Base-by-base conservation (phyloP, 495 filamentous ascomycete genomes). In the Achaetomiella virescens region DNA sequence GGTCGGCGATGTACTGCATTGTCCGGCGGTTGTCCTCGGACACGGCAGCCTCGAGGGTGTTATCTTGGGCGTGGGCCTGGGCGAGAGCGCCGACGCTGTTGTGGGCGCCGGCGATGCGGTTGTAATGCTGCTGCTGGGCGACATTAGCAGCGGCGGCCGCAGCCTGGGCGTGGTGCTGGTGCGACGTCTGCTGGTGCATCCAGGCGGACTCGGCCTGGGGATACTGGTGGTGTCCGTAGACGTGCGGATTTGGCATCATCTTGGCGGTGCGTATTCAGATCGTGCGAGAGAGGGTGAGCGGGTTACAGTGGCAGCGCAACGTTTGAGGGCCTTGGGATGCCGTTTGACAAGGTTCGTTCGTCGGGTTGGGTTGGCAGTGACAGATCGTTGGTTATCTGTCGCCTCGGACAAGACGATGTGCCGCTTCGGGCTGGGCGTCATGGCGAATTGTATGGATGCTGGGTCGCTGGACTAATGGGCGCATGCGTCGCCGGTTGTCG, bases 21-120 rank as follows among this genome's bases (percentile, higher is more conserved):
- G 96, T 90, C 49, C 92, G 83, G 62, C 89, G 81, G 67, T 96
- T 96, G 64, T 99, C 93, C 65, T 97, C 95, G 41, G 85, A 88
- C 51, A 91, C 73, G n/a, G 55, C 38, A 3, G 66, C 65, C 48
- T 76, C 75, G 29, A 72, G 45, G 72, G 76, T 50, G 69, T 77
- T 67, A 76, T 89, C 74, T 66, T 81, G 74, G 63, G 77, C 78
- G 66, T 86, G 82, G 60, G 74, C 74, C 48, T 75, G 73, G 47
- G 79, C 72, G 52, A 79, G 65, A 52, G 72, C 61, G 58, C 69
- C 61, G 51, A 75, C 66, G 55, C 61, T 72, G 59, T 81, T 85
- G 58, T 85, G 79, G 56, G 72, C 80, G 65, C 80, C 82, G 24
- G 84, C 81, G 40, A 93, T 78, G 47, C 88, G 85, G 65, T 81